Evolutionary conservation across 768 basidiomycete species (phyloP), one percentile per base, ranked within the genome.

Genomic region (Infundibulicybe gibba): DNA sequence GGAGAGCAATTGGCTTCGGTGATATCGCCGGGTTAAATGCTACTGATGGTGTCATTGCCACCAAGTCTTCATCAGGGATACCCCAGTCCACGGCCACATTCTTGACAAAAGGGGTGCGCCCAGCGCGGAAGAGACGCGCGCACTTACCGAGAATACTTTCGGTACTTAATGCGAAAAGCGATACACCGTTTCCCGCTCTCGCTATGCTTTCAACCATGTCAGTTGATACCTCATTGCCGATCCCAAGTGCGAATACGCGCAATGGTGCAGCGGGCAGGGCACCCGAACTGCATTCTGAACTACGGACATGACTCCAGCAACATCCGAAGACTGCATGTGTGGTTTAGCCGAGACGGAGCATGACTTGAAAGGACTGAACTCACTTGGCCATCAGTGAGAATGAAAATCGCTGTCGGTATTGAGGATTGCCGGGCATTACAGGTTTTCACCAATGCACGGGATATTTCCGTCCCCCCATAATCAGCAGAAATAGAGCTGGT

Each of bases 331-430:
- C 63, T 68, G 41, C 1, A 31, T 6, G 30, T 39, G 35, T n/a
- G 14, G 17, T 19, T 30, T 38, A 17, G 14, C 17, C 38, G 17
- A 30, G 20, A 38, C 17, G 31, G 5, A 33, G 6, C 15, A 35
- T n/a, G 12, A 13, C 13, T 32, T 19, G 11, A 9, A n/a, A 17
- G 42, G 17, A 4, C 20, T 5, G 16, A 21, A 32, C 17, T 12
- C 16, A 79, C 70, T 43, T 72, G 60, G 14, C 83, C 83, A 47
- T 83, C 83, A 2, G 83, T 85, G 25, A 85, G 62, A 12, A 84
- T 58, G 49, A 85, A 81, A 6, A 81, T 58, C 6, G 64, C 71
- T 0, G 77, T 76, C 1, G 81, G 68, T 1, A 69, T 65, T 21
- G 56, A 49, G 8, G 15, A 41, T 6, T 51, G 57, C 5, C 77